Conservation (phyloP, 2,329 filamentous ascomycete species). For the Fusarium circinatum region DNA sequence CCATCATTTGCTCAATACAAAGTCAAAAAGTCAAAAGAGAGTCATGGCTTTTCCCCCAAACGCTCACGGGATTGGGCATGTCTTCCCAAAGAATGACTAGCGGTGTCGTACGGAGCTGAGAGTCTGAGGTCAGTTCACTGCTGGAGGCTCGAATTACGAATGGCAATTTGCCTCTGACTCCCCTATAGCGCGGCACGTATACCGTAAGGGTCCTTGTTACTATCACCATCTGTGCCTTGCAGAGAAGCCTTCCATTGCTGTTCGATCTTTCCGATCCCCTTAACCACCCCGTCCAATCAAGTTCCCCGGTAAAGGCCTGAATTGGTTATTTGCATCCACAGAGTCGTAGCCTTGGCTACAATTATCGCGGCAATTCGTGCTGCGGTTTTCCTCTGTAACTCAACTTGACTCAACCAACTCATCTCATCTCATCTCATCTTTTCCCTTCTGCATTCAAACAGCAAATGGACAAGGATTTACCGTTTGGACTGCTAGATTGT, state of each 20-base stretch:
- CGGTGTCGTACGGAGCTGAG: background rate
- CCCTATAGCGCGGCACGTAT: slow-evolving; percentile 1
- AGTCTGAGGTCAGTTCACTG: background rate
- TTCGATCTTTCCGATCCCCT: slow-evolving; percentile 28
- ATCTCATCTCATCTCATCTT: background rate
- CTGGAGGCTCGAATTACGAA: background rate
- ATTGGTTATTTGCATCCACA: slow-evolving; percentile 5
- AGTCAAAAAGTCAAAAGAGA: slow-evolving; percentile 29
- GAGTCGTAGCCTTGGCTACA: background rate
- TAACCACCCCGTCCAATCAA: slow-evolving; percentile 8
- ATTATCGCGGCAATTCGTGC: background rate
- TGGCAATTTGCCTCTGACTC: background rate
- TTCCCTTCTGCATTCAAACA: background rate
- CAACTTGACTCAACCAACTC: background rate
- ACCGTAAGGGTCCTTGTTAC: slow-evolving; percentile 4
- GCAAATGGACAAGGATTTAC: slow-evolving; percentile 8
- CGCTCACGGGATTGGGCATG: slow-evolving; percentile 4
- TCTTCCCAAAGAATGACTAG: slow-evolving; percentile 5
- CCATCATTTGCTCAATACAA: slow-evolving; percentile 29
- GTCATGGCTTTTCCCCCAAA: slow-evolving; percentile 25
- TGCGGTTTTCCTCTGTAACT: slow-evolving; percentile 14
- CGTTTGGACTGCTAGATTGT: slow-evolving; percentile 30
- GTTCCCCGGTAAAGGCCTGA: slow-evolving; percentile 3
- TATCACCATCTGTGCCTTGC: slow-evolving; percentile 24
- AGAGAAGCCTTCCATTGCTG: slow-evolving; percentile 34